These are phyloP conservation scores for Dothistroma septosporum DNA, from an alignment of 2,329 filamentous ascomycete genomes.

Conservation along the genomic window DNA sequence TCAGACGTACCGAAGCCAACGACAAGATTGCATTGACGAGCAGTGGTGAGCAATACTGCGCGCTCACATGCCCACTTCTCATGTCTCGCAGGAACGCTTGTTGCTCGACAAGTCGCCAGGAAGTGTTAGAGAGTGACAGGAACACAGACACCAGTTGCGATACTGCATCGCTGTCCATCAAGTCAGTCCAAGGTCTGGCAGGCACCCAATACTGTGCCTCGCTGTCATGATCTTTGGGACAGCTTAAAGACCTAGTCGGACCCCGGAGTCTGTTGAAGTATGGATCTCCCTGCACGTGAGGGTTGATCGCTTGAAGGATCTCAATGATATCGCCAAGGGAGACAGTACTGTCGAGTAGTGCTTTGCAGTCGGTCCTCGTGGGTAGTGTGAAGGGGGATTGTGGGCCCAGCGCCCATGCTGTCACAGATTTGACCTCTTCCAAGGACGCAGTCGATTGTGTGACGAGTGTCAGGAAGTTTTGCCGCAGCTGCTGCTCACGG, in stretches of 20 bases:
- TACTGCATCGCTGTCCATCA: conserved; percentile 28
- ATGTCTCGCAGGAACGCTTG: conserved; percentile 37
- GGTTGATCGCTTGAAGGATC: background rate
- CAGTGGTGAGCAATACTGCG: conserved; percentile 35
- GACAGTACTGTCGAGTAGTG: background rate
- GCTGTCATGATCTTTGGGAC: background rate
- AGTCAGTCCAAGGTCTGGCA: conserved; percentile 31
- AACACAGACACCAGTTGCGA: conserved; percentile 33
- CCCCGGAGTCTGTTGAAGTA: background rate
- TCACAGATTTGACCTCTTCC: conserved; percentile 9
- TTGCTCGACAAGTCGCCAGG: conserved; percentile 33
- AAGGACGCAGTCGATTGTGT: conserved; percentile 16
- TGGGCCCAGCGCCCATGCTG: background rate
- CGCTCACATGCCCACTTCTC: conserved; percentile 28
- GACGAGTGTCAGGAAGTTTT: conserved; percentile 10
- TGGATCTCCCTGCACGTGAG: background rate
- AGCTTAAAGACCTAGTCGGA: conserved; percentile 11
- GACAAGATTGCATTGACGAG: conserved; percentile 36
- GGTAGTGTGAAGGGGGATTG: background rate
- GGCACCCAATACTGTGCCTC: conserved; percentile 19
- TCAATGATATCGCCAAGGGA: background rate
- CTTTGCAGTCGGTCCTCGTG: background rate
- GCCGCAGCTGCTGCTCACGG: conserved; percentile 2
- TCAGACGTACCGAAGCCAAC: background rate
- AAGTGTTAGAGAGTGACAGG: conserved; percentile 23